Percentiles rank a stretch among this genome's conserved stretches.
Conservation (phyloP, 2,329 filamentous ascomycete genomes). For the Anisogramma anomala region DNA sequence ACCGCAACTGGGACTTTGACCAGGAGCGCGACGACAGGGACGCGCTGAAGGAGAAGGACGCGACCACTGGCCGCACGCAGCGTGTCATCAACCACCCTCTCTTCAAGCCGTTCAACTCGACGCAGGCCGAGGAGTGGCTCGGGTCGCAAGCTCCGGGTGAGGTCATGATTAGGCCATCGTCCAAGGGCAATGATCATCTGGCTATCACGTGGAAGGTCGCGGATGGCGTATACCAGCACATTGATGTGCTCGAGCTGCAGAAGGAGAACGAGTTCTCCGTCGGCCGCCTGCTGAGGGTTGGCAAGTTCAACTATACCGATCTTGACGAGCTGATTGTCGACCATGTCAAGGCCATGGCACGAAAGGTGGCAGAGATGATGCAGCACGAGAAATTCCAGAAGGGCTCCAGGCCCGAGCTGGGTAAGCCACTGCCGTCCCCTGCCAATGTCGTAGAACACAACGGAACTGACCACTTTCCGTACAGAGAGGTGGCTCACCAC, state of each 20-base stretch:
- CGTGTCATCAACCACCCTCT: conserved; percentile 96
- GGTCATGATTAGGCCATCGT: conserved; percentile 88
- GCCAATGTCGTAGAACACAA: background rate
- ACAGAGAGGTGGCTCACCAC: conserved; percentile 90
- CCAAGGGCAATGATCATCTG: conserved; percentile 88
- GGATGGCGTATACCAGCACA: conserved; percentile 92
- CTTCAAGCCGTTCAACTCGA: conserved; percentile 85
- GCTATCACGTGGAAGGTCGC: conserved; percentile 97
- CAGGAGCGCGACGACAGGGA: conserved; percentile 76
- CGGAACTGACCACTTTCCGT: conserved; percentile 16
- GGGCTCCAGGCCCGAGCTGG: conserved; percentile 66
- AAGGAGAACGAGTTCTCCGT: conserved; percentile 97
- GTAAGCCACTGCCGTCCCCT: conserved; percentile 41
- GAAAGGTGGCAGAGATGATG: conserved; percentile 95
- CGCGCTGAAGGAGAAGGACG: conserved; percentile 74
- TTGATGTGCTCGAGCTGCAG: conserved; percentile 91
- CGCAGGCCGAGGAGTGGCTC: conserved; percentile 86
- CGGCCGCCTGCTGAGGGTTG: conserved; percentile 73
- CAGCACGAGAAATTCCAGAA: conserved; percentile 87
- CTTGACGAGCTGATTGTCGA: conserved; percentile 94
- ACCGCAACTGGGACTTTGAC: conserved; percentile 75
- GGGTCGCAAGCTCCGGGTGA: conserved; percentile 78
- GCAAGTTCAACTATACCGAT: conserved; percentile 88
- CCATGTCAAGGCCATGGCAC: conserved; percentile 94
- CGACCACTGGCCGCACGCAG: conserved; percentile 72